Evolutionary conservation across 2,329 filamentous ascomycete species (phyloP), one percentile per base, ranked within the genome.

Genomic region (Taxawa tesnikishii): DNA sequence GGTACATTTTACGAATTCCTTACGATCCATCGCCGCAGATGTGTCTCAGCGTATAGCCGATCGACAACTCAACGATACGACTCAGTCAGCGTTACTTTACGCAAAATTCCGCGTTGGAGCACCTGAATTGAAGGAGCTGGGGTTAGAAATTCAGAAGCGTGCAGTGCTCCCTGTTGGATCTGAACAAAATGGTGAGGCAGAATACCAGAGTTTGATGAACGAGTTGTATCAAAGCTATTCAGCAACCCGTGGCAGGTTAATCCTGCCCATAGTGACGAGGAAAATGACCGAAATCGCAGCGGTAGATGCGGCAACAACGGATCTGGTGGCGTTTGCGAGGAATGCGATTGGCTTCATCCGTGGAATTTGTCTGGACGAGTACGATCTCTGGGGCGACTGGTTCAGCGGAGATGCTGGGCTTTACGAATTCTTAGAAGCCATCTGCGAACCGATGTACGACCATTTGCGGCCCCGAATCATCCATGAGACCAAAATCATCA

Each of bases 31-130:
- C 28, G 71, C 68, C 31, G 66, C 69, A 28, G 75, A 70, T 43
- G 75, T 75, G 28, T 66, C 67, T 14, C 74, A 68, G 53, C 69
- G 73, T 34, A 75, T 74, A 44, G 71, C 73, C 19, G 72, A 77
- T 39, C 67, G 70, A n/a, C 73, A 78, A 42, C 56, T 79, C n/a
- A 82, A 79, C 40, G 77, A 82, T 39, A 79, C 77, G 1, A 79
- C 76, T 2, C 73, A 80, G 59, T 81, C 78, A 14, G 74, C 78
- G 7, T 55, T 82, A 6, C 56, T 82, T 2, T 82, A 82, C 45
- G 75, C 78, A 13, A 82, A 81, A 43, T 83, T 81, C 39, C 64
- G 75, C 15, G 71, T 79, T 15, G 72, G 70, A 27, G 77, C 77
- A 2, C 65, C 71, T 3, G 73, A 79, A 40, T 54, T 82, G 33